Evolutionary conservation across 768 basidiomycete species (phyloP), one percentile per base, ranked within the genome.

Genomic region (Collybia sordida): DNA sequence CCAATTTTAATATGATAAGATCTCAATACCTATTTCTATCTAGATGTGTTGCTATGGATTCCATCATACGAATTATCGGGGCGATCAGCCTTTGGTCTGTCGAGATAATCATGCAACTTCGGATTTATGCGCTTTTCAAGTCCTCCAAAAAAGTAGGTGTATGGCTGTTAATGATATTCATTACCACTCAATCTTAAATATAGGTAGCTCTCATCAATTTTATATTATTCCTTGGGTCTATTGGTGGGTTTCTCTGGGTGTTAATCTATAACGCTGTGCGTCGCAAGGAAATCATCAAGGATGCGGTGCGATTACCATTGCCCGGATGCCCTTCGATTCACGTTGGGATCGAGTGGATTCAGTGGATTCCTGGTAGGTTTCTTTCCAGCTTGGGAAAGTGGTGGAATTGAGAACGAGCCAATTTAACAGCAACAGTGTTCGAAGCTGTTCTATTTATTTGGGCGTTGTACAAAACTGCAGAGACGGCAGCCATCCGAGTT

Each of bases 61-160:
- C 74, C 4, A 66, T 71, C 15, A 75, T 66, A 24, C 69, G 74
- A 3, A 57, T 76, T 8, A 67, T 68, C 4, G 75, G 78, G 7
- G 75, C 72, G 1, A 62, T 78, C 23, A 71, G 69, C 27, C 59
- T 79, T 6, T 78, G 78, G 77, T 68, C 73, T 23, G 66, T 79
- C 14, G 75, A 79, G 56, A 73, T 78, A 14, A 62, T 78, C 49
- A 75, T 79, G 72, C 75, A 75, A 56, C 52, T 78, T 17, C 65
- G 76, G 7, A 63, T 78, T 21, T 77, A 77, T 51, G 73, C 73
- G 0, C 50, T 79, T 9, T 79, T 63, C 47, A 56, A 61, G 22
- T 69, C 71, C 39, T 76, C 72, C 2, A 69, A 66, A 52, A 68
- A 60, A 53, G 75, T 74, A 17, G 50, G 64, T 37, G 14, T n/a